Evolutionary conservation across 139 green algal species (phyloP).

Genomic region (Coelastrella sp.): DNA sequence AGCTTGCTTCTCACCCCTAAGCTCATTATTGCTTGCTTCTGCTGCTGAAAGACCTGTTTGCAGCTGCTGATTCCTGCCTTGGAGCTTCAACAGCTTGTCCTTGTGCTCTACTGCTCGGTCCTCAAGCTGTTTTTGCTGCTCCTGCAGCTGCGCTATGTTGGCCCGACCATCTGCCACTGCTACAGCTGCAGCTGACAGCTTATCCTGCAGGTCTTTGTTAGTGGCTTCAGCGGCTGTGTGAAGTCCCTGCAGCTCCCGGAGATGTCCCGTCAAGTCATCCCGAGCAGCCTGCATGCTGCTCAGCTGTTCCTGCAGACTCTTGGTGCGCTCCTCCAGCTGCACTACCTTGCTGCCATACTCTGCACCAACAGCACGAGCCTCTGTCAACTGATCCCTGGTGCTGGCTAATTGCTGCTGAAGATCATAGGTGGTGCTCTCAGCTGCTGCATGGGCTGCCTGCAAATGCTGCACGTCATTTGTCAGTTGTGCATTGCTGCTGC

Average conservation of each 20-base stretch:
- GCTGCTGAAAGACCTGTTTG: neutral
- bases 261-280: slow-evolving; percentile 24
- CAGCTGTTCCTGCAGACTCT: slow-evolving; percentile 29
- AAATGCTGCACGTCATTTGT: slow-evolving; percentile 26
- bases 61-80: neutral
- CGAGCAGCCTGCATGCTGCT: slow-evolving; percentile 41
- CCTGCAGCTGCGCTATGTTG: slow-evolving; percentile 2
- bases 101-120: neutral
- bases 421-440: slow-evolving; percentile 5
- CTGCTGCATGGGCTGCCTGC: slow-evolving; percentile 21
- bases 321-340: neutral
- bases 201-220: neutral
- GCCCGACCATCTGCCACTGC: neutral
- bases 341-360: neutral
- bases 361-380: neutral
- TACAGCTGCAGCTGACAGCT: neutral
- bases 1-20: neutral
- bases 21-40: slow-evolving; percentile 18
- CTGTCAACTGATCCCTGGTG: neutral
- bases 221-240: neutral
- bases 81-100: neutral
- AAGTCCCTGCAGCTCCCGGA: slow-evolving; percentile 1
- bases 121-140: neutral
- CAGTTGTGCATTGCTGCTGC: slow-evolving; percentile 37
- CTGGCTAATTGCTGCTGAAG: slow-evolving; percentile 8